Evolutionary conservation across 228 moss, liverwort and hornwort genomes (phyloP), one percentile per base, ranked within the genome.

Genomic region (Sphagnum magellanicum): DNA sequence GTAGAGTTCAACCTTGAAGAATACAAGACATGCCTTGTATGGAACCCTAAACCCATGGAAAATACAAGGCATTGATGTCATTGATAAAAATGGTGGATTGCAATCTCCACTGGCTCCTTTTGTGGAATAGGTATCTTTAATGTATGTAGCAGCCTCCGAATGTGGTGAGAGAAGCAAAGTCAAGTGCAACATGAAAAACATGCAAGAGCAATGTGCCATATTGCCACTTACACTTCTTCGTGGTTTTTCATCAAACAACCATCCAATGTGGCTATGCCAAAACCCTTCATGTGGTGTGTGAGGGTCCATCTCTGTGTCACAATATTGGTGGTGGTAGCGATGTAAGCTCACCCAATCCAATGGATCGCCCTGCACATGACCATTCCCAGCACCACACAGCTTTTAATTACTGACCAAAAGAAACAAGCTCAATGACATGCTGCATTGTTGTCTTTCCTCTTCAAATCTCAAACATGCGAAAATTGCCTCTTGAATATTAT

Each of bases 241-340:
- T 16, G 59, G 72, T 61, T 72, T 71, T 52, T 98, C 98, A 61
- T 98, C 98, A 14, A 98, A 75, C 61, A 98, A 74, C 98, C 98
- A 98, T 9, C 98, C 98, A 94, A 98, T 94, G 70, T 98, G 98
- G 75, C 98, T 98, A 53, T 98, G 92, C 98, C 98, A 98, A 72
- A 98, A 98, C 10, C 98, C 98, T 71, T 98, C 97, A 8, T 92
- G 94, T 9, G 98, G 98, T 50, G 98, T 87, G 32, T 98, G 98
- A 4, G 98, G 98, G 51, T 98, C 98, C 46, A 79, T 75, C 53
- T 88, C 91, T 5, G 98, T 98, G 53, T 98, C 98, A 52, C 98
- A 98, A 70, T 90, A 90, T 67, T 92, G 90, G 53, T 98, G 98
- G 67, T 98, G 98, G 53, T 98, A 98, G 6, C 98, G 88, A 55